Evolutionary conservation across 768 basidiomycete species (phyloP).

Genomic region (Termitomyces sp.): DNA sequence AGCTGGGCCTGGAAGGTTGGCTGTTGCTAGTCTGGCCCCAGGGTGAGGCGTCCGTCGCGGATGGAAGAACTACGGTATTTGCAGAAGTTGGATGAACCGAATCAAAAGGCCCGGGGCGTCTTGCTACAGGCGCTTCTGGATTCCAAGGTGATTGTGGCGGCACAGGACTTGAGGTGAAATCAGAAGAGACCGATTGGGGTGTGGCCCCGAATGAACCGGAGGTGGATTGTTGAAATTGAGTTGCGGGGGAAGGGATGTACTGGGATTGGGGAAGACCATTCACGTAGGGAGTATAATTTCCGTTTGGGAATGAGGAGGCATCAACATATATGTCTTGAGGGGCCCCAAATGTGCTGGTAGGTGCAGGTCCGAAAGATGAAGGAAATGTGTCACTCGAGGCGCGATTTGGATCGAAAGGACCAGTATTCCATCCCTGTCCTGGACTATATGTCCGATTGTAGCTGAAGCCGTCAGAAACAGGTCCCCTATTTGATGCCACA

Average conservation of each 20-base stretch:
- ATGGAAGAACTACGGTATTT: slow-evolving; percentile 25
- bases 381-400: slow-evolving; percentile 9
- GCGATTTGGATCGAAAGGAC: slow-evolving; percentile 13
- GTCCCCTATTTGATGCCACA: slow-evolving; percentile 22
- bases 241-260: slow-evolving; percentile 10
- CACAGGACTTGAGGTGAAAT: slow-evolving; percentile 13
- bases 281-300: slow-evolving; percentile 5
- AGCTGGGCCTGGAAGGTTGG: slow-evolving; percentile 19
- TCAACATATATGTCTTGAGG: slow-evolving; percentile 10
- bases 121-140: slow-evolving; percentile 19
- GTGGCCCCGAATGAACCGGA: slow-evolving; percentile 9
- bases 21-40: slow-evolving; percentile 27
- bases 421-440: slow-evolving; percentile 19
- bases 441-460: slow-evolving; percentile 27
- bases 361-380: slow-evolving; percentile 12
- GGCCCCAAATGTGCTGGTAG: slow-evolving; percentile 6
- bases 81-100: slow-evolving; percentile 31
- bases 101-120: slow-evolving; percentile 39
- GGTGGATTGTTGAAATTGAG: slow-evolving; percentile 7
- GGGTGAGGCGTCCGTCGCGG: slow-evolving; percentile 24
- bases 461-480: slow-evolving; percentile 33
- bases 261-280: slow-evolving; percentile 12
- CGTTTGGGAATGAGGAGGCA: slow-evolving; percentile 4
- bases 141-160: slow-evolving; percentile 32
- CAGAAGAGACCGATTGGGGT: slow-evolving; percentile 14